Evolutionary conservation across 2,329 filamentous ascomycete genomes (phyloP).

Genomic region (Monilinia polystroma): DNA sequence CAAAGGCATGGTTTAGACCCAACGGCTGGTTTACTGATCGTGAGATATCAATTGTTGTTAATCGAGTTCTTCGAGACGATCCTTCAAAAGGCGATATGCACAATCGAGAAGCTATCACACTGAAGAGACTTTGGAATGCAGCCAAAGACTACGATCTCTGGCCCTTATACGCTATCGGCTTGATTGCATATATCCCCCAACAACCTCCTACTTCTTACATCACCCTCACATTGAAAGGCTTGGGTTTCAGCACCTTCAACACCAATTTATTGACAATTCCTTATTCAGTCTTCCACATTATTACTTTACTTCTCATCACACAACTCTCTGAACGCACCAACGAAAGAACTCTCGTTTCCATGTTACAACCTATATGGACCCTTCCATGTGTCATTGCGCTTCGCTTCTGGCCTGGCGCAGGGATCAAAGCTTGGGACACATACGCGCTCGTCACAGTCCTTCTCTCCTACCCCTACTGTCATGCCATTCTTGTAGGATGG

Average conservation of each 20-base stretch:
- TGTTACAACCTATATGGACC: slow-evolving; percentile 44
- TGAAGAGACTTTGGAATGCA: slow-evolving; percentile 50
- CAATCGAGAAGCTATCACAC: slow-evolving; percentile 57
- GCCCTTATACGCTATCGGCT: slow-evolving; percentile 50
- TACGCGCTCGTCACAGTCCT: slow-evolving; percentile 42
- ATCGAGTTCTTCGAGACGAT: slow-evolving; percentile 56
- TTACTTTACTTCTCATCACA: slow-evolving; percentile 48
- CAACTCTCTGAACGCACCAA: slow-evolving; percentile 46
- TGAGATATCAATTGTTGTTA: slow-evolving; percentile 67
- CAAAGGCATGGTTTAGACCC: slow-evolving; percentile 52
- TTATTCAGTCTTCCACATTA: slow-evolving; percentile 47
- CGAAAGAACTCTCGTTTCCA: slow-evolving; percentile 42
- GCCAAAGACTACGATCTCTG: slow-evolving; percentile 61
- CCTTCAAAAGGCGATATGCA: slow-evolving; percentile 54
- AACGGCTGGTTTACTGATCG: slow-evolving; percentile 62
- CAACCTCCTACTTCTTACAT: slow-evolving; percentile 51
- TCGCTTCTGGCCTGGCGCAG: slow-evolving; percentile 36
- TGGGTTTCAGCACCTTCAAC: slow-evolving; percentile 43
- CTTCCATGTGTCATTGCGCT: slow-evolving; percentile 44
- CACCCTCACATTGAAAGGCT: slow-evolving; percentile 49
- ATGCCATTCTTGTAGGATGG: slow-evolving; percentile 43
- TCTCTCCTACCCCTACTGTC: slow-evolving; percentile 37
- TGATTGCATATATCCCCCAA: slow-evolving; percentile 51
- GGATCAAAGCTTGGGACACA: slow-evolving; percentile 40
- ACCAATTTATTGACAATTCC: slow-evolving; percentile 50